Conservation (phyloP, 768 basidiomycete species). For the Clathrus columnatus region DNA sequence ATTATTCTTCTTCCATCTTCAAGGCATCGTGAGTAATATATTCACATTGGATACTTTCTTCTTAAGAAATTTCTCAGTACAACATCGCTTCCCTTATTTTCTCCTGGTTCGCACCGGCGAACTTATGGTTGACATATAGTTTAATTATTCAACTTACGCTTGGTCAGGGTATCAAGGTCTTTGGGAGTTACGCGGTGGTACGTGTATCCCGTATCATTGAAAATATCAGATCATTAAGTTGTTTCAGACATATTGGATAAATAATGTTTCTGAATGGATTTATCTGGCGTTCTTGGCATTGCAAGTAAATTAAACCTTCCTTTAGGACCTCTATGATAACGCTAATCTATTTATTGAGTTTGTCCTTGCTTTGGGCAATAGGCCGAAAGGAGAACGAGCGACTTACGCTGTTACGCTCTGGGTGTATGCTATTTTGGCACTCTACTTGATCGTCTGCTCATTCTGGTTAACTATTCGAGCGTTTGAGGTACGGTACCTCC, state of each 20-base stretch:
- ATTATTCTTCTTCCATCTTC: conserved; percentile 95
- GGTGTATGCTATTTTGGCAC: conserved; percentile 75
- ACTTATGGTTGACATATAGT: conserved; percentile 91
- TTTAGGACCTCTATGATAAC: too few relatives aligned
- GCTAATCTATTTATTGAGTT: conserved; percentile 33
- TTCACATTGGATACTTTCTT: not conserved
- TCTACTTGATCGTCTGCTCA: conserved; percentile 84
- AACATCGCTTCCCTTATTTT: conserved; percentile 80
- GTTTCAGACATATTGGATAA: conserved; percentile 79
- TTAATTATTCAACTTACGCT: conserved; percentile 89
- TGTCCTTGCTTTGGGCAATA: conserved; percentile 64
- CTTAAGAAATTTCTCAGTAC: conserved; percentile 44
- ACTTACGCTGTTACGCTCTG: conserved; percentile 67
- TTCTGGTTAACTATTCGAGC: conserved; percentile 75
- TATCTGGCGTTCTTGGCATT: conserved; percentile 80
- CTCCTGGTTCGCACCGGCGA: conserved; percentile 89
- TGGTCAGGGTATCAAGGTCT: conserved; percentile 39
- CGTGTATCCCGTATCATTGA: too few relatives aligned
- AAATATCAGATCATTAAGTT: not conserved
- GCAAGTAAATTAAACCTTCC: conserved; percentile 34
- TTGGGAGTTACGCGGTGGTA: conserved; percentile 65
- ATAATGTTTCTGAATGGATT: conserved; percentile 73
- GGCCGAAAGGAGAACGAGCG: conserved; percentile 80
- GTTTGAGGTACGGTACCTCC: conserved; percentile 66
- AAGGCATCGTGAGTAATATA: conserved; percentile 60